These are phyloP conservation scores for Medicago lupulina DNA, from an alignment of 306 rosid genomes.

Conservation along the genomic window DNA sequence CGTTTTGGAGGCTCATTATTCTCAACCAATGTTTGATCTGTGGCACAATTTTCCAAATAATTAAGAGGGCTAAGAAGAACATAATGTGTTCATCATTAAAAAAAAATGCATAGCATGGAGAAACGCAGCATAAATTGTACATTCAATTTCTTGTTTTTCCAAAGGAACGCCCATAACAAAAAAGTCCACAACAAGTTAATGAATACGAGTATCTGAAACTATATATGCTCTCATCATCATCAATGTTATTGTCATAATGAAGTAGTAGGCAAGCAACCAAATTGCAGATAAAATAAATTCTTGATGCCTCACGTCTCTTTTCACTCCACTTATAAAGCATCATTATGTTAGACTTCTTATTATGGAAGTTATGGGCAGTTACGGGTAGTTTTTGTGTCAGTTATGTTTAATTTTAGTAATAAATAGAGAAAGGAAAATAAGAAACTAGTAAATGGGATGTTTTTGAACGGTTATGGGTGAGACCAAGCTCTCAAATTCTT, in stretches of 20 bases:
- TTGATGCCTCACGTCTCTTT: background rate
- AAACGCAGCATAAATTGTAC: conserved; percentile 19
- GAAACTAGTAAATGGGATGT: too few relatives aligned
- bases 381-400: too few relatives aligned
- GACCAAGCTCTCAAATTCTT: too few relatives aligned
- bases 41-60: conserved; percentile 34
- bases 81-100: background rate
- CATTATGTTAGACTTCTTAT: background rate
- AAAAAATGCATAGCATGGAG: conserved; percentile 6
- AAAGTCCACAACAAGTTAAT: too few relatives aligned
- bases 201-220: background rate
- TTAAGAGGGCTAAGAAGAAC: conserved; percentile 1
- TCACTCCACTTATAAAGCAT: background rate
- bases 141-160: background rate
- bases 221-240: background rate
- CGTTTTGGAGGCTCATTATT: conserved; percentile 75
- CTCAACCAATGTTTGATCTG: conserved; percentile 66
- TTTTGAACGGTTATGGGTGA: too few relatives aligned
- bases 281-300: background rate
- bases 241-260: background rate
- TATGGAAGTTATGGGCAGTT: too few relatives aligned
- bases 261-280: background rate
- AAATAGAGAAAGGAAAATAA: too few relatives aligned
- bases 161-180: background rate
- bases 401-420: too few relatives aligned